Conservation (phyloP, 768 basidiomycete species). For the Mrakia frigida region DNA sequence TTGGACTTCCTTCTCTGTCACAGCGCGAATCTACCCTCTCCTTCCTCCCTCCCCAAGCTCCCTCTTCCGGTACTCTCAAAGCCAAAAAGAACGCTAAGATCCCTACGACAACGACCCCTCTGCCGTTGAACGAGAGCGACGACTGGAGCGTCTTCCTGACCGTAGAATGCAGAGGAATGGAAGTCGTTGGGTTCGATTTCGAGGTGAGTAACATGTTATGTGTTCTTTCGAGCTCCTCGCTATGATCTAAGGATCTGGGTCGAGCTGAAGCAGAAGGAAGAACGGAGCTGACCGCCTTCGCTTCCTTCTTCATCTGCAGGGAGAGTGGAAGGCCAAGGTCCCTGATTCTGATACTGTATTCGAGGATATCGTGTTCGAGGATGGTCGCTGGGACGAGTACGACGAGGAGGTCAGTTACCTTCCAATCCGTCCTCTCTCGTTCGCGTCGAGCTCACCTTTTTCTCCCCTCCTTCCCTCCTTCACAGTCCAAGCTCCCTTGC, state of each 20-base stretch:
- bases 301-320: background rate
- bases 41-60: conserved; percentile 25
- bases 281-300: background rate
- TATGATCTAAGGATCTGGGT: no score
- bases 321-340: conserved; percentile 25
- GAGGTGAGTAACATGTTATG: conserved; percentile 27
- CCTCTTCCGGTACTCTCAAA: conserved; percentile 25
- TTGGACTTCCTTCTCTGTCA: background rate
- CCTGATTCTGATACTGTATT: conserved; percentile 27
- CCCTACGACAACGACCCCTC: conserved; percentile 18
- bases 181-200: conserved; percentile 31
- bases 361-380: conserved; percentile 27
- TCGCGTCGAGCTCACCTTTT: background rate
- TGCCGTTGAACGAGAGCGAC: conserved; percentile 28
- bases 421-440: background rate
- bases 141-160: conserved; percentile 30
- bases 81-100: conserved; percentile 26
- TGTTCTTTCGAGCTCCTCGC: no score
- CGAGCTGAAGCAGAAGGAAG: no score
- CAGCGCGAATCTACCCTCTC: conserved; percentile 31
- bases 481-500: conserved; percentile 26
- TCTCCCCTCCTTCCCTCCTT: background rate
- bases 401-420: conserved; percentile 26
- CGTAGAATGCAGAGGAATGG: conserved; percentile 29
- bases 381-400: conserved; percentile 33